Evolutionary conservation across 371 early-diverging fungal genomes (phyloP), one percentile per base, ranked within the genome.

Genomic region (Mucor indicus): DNA sequence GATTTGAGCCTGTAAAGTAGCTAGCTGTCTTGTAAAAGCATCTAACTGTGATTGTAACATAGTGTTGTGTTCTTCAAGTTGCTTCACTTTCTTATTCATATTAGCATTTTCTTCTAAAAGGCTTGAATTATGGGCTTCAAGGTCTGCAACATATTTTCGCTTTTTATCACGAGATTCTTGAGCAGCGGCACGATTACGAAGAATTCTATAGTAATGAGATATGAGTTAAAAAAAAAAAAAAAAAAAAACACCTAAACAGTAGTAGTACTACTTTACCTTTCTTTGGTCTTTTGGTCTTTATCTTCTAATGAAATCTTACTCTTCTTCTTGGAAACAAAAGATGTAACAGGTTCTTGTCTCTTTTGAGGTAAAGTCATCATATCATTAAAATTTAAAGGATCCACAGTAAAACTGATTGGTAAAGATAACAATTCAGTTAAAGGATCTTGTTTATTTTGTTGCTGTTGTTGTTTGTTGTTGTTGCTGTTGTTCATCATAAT

Each of bases 91-190:
- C 56, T 80, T 70, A 45, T 67, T 65, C 38, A 85, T 60, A 37
- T 71, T 66, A 29, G 64, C 66, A 61, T 90, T 90, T 69, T 90
- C 83, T 41, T 80, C 64, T 40, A 62, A 59, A 23, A 92, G 81
- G 22, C 61, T 53, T 19, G 75, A 71, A 66, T 91, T 92, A 35
- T 72, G 66, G 36, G 63, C 50, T 62, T 93, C 92, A 33, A 93
- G 80, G 23, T 81, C 84, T 44, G 87, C 75, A 31, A 91, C 65
- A 62, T 89, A 89, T 50, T 83, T 78, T 37, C 88, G 83, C 67
- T 92, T 92, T 72, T 89, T 91, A 65, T 93, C 92, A 30, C 94
- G 84, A 32, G 90, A 90, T 36, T 86, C 80, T 69, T 92, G 92
- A 20, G 94, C 94, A 11, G 94, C 94, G 17, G 88, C 85, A 15